A percentile compares a stretch with the other conserved stretches of the same genome.
These are phyloP conservation scores for Amniculicola lignicola DNA, from an alignment of 495 filamentous ascomycete genomes.

Conservation along the genomic window DNA sequence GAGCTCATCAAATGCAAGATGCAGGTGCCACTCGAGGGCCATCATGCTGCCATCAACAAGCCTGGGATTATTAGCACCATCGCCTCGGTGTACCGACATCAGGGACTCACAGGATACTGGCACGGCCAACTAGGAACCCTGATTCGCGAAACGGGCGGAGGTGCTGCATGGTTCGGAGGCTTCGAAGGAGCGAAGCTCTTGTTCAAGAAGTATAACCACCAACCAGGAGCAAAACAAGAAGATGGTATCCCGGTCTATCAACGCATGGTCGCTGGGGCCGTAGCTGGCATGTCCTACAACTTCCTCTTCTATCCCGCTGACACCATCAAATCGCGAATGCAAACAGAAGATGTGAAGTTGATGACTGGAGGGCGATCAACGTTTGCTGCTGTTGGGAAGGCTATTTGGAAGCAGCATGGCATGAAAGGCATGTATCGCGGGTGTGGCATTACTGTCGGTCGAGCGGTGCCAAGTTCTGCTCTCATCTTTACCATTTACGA, in stretches of 20 bases:
- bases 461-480: conserved; percentile 89
- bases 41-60: conserved; percentile 25
- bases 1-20: conserved; percentile 99
- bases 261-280: conserved; percentile 83
- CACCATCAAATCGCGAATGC: conserved; percentile 94
- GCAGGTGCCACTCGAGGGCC: conserved; percentile 63
- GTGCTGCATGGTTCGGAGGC: conserved; percentile 90
- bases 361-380: conserved; percentile 44
- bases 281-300: conserved; percentile 89
- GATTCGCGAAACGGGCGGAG: conserved; percentile 89
- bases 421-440: conserved; percentile 84
- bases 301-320: conserved; percentile 96
- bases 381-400: conserved; percentile 66
- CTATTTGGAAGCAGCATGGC: conserved; percentile 77
- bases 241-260: conserved; percentile 63
- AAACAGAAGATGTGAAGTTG: conserved; percentile 70
- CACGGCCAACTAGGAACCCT: conserved; percentile 90
- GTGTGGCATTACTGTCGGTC: conserved; percentile 86
- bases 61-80: conserved; percentile 62
- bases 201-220: conserved; percentile 45
- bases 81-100: conserved; percentile 68
- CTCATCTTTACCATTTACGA: conserved; percentile 96
- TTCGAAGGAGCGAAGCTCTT: conserved; percentile 76
- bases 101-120: conserved; percentile 88
- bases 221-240: neutral